A percentile compares a stretch with the other conserved stretches of the same genome.
Conservation (phyloP, 129 eudicot genomes). For the Arctium minus region DNA sequence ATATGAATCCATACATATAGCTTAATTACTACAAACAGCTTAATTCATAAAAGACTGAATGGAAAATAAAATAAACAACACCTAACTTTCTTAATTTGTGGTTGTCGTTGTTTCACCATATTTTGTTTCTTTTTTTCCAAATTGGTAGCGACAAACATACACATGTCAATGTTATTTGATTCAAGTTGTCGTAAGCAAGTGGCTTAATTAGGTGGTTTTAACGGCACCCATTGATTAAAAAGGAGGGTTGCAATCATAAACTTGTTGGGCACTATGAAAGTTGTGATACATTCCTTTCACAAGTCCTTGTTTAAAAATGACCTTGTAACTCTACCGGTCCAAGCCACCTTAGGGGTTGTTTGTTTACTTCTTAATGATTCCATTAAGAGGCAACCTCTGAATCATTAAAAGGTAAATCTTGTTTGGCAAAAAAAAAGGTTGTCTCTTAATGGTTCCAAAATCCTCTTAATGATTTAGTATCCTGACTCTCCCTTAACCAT, state of each 20-base stretch:
- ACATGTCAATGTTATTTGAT: background rate
- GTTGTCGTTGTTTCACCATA: background rate
- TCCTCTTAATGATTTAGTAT: too few relatives aligned
- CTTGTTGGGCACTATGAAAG: background rate
- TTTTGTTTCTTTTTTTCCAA: background rate
- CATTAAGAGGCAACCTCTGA: too few relatives aligned
- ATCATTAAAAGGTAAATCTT: too few relatives aligned
- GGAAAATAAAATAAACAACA: background rate
- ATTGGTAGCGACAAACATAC: background rate
- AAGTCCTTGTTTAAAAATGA: background rate
- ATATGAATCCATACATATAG: background rate
- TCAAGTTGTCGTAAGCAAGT: background rate
- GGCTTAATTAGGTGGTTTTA: background rate
- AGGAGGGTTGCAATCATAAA: background rate
- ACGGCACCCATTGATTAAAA: background rate
- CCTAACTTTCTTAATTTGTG: background rate
- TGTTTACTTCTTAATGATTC: background rate
- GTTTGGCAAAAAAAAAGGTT: too few relatives aligned
- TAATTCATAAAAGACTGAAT: background rate
- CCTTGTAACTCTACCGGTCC: background rate
- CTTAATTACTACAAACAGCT: background rate
- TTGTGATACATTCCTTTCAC: background rate
- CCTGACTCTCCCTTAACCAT: too few relatives aligned
- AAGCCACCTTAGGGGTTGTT: background rate
- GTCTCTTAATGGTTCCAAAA: too few relatives aligned